Conservation (phyloP, 2,329 filamentous ascomycete genomes). For the Emergomyces pasteurianus region DNA sequence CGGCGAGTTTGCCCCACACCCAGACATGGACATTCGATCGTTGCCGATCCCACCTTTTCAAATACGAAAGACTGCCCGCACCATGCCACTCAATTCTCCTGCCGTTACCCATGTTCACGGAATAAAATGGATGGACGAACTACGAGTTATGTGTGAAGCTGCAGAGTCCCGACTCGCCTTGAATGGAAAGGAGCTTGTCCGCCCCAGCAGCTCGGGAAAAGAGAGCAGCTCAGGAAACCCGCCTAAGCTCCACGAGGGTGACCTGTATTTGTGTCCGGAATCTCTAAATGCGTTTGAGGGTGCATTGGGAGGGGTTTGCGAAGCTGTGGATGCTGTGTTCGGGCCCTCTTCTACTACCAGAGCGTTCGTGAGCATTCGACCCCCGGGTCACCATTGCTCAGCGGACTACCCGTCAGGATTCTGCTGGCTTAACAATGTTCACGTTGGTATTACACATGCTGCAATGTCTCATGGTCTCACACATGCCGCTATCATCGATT, state of each 20-base stretch:
- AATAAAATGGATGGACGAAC: conserved; percentile 81
- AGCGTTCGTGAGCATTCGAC: conserved; percentile 84
- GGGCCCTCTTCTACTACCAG: conserved; percentile 51
- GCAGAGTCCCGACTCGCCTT: conserved; percentile 67
- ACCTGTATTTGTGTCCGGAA: conserved; percentile 80
- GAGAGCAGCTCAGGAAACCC: conserved; percentile 31
- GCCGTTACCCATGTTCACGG: conserved; percentile 88
- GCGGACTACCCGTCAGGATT: conserved; percentile 83
- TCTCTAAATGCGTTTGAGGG: conserved; percentile 82
- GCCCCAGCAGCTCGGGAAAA: conserved; percentile 37
- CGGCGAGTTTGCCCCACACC: conserved; percentile 55
- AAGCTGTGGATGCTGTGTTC: conserved; percentile 82
- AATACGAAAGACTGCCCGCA: conserved; percentile 68
- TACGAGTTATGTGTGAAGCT: conserved; percentile 70
- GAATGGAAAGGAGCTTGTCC: conserved; percentile 64
- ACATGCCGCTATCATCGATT: conserved; percentile 86
- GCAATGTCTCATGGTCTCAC: conserved; percentile 74
- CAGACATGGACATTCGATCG: conserved; percentile 43
- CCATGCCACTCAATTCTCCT: conserved; percentile 57
- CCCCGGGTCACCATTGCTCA: conserved; percentile 92
- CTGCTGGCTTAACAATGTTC: conserved; percentile 97
- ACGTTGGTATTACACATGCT: conserved; percentile 89
- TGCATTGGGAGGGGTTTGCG: conserved; percentile 81
- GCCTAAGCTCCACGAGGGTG: conserved; percentile 64
- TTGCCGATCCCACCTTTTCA: conserved; percentile 61